Base-by-base conservation (phyloP, 257 asterid species). In the Solanum ahanhuiri region DNA sequence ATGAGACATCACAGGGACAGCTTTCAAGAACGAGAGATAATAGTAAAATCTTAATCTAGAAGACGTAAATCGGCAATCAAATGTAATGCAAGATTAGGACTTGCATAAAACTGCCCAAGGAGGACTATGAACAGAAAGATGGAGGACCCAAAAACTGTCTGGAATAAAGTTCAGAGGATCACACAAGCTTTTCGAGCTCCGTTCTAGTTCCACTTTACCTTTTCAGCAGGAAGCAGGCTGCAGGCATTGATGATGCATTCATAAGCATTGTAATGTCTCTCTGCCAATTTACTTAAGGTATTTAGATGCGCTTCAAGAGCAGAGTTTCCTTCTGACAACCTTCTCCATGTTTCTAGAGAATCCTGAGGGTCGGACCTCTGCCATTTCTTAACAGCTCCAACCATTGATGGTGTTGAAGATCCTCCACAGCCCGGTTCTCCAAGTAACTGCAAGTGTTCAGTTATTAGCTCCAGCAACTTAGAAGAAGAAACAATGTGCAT, bases 391-490 rank as follows among this genome's bases (percentile, higher is more conserved):
- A 95, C 98, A 71, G 99, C 98, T 77, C 99, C 98, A 85, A 95
- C 98, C 99, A 97, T 93, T 60, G 99, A 97, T 7, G 98, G 97
- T 1, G 99, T 97, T 48, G 98, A 97, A 87, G 99, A 97, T 88
- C 99, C 99, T 85, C 99, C 99, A 77, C 90, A 79, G 92, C 99
- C 99, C 48, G 98, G 99, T 91, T 97, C 99, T 90, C 99, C 99
- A 85, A 97, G 95, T 90, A 95, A 86, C 99, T 97, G 92, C 93
- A 92, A 54, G 39, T 73, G 82, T 85, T 85, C 87, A 86, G 83
- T 69, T 31, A 63, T 39, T 86, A 81, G 35, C 60, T 81, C 35
- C 84, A 30, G 69, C 87, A 87, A 87, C 87, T 83, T 23, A 23
- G 86, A 67, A 83, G 88, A 86, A 82, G 75, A 88, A 81, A 82